Evolutionary conservation across 2,329 filamentous ascomycete species (phyloP).

Genomic region (Sodiomyces alkalinus): DNA sequence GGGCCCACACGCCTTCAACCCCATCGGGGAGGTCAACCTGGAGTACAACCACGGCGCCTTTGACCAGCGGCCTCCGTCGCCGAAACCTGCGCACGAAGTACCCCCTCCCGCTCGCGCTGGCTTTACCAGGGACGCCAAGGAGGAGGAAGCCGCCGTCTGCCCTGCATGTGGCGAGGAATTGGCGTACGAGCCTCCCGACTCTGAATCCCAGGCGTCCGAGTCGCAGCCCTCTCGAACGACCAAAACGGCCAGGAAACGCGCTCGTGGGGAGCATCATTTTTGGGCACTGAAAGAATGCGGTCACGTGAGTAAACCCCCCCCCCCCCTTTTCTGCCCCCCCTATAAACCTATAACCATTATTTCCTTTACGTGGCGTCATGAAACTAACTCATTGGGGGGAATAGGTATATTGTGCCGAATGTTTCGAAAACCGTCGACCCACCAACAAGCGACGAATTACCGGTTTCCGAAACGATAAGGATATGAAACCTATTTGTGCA

Average conservation of each 20-base stretch:
- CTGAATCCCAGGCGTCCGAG: conserved; percentile 12
- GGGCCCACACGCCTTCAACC: conserved; percentile 4
- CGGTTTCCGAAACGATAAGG: conserved; percentile 5
- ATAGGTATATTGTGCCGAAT: conserved; percentile 48
- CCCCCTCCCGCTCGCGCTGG: conserved; percentile 54
- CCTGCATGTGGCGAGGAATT: conserved; percentile 78
- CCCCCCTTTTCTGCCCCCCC: too few relatives aligned
- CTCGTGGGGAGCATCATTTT: conserved; percentile 62
- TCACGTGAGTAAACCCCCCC: too few relatives aligned
- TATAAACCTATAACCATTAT: too few relatives aligned
- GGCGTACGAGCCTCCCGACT: conserved; percentile 48
- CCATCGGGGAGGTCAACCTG: conserved; percentile 7
- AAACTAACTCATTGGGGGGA: conserved; percentile 2
- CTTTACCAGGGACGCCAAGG: conserved; percentile 63
- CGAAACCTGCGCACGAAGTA: conserved; percentile 40
- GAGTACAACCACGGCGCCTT: conserved; percentile 13
- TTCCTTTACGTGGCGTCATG: too few relatives aligned
- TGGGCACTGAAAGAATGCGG: conserved; percentile 87
- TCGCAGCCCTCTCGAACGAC: conserved; percentile 11
- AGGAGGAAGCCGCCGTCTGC: conserved; percentile 63
- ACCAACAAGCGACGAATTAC: conserved; percentile 15
- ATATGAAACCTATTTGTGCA: conserved; percentile 30
- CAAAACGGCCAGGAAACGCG: conserved; percentile 30
- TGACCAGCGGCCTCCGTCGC: conserved; percentile 15
- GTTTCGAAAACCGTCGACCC: conserved; percentile 40